These are phyloP conservation scores for Pleurozium schreberi DNA, from an alignment of 225 moss, liverwort and hornwort genomes.

Conservation along the genomic window DNA sequence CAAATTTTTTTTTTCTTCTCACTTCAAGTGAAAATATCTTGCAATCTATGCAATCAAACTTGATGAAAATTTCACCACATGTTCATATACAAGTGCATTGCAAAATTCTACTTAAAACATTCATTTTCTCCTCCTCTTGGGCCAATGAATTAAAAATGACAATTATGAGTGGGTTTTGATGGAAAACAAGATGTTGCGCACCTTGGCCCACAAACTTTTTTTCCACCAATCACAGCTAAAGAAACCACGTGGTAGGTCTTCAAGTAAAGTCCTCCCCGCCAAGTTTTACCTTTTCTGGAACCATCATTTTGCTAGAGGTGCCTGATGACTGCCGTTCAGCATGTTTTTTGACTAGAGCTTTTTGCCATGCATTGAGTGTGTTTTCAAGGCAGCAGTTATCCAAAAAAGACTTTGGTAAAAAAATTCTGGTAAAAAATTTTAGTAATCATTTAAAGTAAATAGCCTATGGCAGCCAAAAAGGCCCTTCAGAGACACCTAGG, in stretches of 20 bases:
- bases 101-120: not conserved
- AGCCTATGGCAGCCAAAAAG: no score
- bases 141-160: not conserved
- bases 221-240: no score
- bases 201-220: not conserved
- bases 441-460: not conserved
- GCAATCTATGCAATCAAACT: rapidly evolving
- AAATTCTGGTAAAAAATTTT: not conserved
- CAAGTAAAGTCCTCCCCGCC: not conserved
- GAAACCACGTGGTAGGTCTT: no score
- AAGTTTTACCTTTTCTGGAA: no score
- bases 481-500: no score
- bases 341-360: not conserved
- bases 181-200: not conserved
- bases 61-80: not conserved
- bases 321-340: not conserved
- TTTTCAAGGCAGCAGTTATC: not conserved
- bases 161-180: not conserved
- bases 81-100: not conserved
- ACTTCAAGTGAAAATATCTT: not conserved
- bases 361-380: not conserved
- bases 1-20: not conserved
- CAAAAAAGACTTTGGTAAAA: not conserved
- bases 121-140: no score
- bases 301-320: not conserved